Evolutionary conservation across 176 grass and related monocot genomes (phyloP).

Genomic region (Miscanthus lutarioriparius): DNA sequence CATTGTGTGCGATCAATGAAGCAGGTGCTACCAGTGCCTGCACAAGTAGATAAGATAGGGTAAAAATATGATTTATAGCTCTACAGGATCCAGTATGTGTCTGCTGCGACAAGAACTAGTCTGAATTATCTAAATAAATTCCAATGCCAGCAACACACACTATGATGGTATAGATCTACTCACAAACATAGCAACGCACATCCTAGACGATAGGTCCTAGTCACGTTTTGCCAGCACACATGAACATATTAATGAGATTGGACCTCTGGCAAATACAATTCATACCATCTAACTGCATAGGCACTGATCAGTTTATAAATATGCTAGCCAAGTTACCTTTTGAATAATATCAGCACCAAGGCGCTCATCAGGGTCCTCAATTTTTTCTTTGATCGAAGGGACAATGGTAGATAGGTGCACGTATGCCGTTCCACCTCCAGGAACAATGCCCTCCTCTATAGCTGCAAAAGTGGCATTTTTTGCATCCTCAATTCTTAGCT

Average conservation of each 20-base stretch:
- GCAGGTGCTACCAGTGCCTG: slow-evolving; percentile 61
- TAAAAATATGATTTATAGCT: not conserved
- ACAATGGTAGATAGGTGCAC: slow-evolving; percentile 57
- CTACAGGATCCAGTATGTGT: not conserved
- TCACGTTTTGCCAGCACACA: not conserved
- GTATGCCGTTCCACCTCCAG: slow-evolving; percentile 56
- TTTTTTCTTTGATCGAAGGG: slow-evolving; percentile 47
- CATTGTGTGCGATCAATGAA: slow-evolving; percentile 55
- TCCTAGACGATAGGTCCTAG: not conserved
- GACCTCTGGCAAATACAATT: not conserved
- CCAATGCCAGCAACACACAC: not conserved
- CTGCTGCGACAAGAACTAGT: not conserved
- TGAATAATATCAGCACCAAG: slow-evolving; percentile 65
- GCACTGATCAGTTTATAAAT: not conserved
- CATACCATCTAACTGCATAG: not conserved
- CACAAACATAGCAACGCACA: not conserved
- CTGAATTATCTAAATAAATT: not conserved
- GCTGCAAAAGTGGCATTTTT: slow-evolving; percentile 61
- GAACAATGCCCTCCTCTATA: slow-evolving; percentile 70
- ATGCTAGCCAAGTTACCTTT: slow-evolving; percentile 43
- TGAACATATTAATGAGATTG: not conserved
- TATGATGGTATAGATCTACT: not conserved
- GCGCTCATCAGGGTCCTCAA: slow-evolving; percentile 57
- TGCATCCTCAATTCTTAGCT: slow-evolving; percentile 60
- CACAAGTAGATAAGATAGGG: not conserved